Conservation (phyloP, 352 stramenopile species). For the Pythium pyrilobum region DNA sequence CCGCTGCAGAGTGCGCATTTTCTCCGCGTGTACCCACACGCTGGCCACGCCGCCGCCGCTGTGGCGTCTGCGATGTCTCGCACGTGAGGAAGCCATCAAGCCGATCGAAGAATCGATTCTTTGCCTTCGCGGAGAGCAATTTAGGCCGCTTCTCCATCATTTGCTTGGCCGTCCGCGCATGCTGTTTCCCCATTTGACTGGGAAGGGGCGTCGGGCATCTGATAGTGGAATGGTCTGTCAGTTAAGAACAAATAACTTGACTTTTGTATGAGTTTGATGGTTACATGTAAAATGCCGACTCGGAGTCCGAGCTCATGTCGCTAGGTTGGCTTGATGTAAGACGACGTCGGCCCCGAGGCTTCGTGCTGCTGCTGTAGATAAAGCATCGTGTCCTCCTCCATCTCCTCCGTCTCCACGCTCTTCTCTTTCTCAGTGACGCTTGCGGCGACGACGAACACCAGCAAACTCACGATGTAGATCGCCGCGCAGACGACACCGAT, state of each 20-base stretch:
- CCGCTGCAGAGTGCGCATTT: too few relatives aligned
- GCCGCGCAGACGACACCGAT: slow-evolving; percentile 33
- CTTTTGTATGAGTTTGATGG: slow-evolving; percentile 3
- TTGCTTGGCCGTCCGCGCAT: not conserved
- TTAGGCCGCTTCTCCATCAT: slow-evolving; percentile 9
- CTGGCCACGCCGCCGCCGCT: not conserved
- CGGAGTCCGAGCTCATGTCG: not conserved
- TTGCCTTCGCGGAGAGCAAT: slow-evolving; percentile 34
- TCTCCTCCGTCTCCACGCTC: not conserved
- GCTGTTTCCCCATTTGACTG: slow-evolving; percentile 1
- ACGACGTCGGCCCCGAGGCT: not conserved
- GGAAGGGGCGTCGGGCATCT: too few relatives aligned
- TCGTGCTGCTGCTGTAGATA: slow-evolving; percentile 6
- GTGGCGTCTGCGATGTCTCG: not conserved
- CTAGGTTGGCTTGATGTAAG: not conserved
- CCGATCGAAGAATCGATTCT: slow-evolving; percentile 40
- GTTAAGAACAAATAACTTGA: slow-evolving; percentile 14
- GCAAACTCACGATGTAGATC: slow-evolving; percentile 26
- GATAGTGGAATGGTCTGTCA: not conserved
- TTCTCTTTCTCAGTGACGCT: slow-evolving; percentile 10
- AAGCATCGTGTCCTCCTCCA: slow-evolving; percentile 17
- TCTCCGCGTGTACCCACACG: not conserved
- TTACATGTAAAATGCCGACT: not conserved
- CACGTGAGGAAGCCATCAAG: slow-evolving; percentile 33
- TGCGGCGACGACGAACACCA: slow-evolving; percentile 25